Base-by-base conservation (phyloP, 768 basidiomycete species). In the Hygrophorus pudorinus region DNA sequence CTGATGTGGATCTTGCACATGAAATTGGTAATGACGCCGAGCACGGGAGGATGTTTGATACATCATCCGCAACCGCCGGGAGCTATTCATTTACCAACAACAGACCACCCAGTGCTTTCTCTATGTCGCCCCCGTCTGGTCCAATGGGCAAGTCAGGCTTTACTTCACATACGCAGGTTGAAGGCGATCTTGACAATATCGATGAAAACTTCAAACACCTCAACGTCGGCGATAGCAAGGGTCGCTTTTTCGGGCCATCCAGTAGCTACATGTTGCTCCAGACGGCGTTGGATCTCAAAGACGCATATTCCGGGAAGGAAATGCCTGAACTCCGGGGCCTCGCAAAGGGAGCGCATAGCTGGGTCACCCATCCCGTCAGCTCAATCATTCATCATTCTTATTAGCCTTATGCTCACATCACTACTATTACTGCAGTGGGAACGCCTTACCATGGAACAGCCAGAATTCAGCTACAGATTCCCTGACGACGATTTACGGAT, bases 231-330 rank as follows among this genome's bases (percentile, higher is more conserved):
- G 64, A 70, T 9, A 51, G 4, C 36, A 55, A 65, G 35, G 54
- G 65, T 33, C 60, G 68, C 5, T 78, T 75, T 53, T 76, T 71
- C 46, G 73, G 72, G 2, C 68, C 66, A 48, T 71, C 72, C 17
- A 79, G 77, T 57, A 68, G 72, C 7, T 62, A 70, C 27, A 70
- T 73, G 51, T 59, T 78, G 9, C 48, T 79, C 5, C 69, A 71
- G 49, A 67, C 70, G 13, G 79, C 79, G 1, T 60, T 80, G 17
- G 71, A 79, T 51, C 53, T 81, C 32, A 78, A 76, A 53, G 61
- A 68, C 44, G 71, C 78, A 53, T 73, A 67, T 33, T 66, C 65
- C 3, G 77, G 78, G n/a, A 14, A 44, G 33, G 32, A 44, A 16
- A 14, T 12, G 6, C 7, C 16, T 2, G 9, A 24, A 28, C 43